These are phyloP conservation scores for Fusarium goolgardi DNA, from an alignment of 2,329 filamentous ascomycete genomes.

Conservation along the genomic window DNA sequence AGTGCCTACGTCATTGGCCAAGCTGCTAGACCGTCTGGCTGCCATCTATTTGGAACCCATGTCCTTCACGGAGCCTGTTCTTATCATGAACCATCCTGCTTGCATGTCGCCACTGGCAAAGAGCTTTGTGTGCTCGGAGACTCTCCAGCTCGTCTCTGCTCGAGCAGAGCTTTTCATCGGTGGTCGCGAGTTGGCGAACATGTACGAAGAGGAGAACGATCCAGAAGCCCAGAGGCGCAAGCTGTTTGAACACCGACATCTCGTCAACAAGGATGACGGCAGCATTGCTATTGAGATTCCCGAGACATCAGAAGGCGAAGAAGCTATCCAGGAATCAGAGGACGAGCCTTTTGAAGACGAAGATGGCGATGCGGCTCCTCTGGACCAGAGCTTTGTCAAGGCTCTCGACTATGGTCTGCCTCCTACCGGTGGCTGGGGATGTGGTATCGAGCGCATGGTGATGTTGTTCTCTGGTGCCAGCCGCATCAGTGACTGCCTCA, in stretches of 20 bases:
- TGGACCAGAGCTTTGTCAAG: slow-evolving; percentile 84
- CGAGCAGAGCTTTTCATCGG: slow-evolving; percentile 87
- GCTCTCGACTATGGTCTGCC: slow-evolving; percentile 90
- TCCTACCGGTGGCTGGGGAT: slow-evolving; percentile 97
- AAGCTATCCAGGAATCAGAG: slow-evolving; percentile 9
- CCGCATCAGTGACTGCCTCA: slow-evolving; percentile 86
- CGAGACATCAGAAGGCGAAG: slow-evolving; percentile 16
- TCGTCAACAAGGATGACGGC: slow-evolving; percentile 53
- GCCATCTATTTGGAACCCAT: slow-evolving; percentile 80
- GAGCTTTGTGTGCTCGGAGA: slow-evolving; percentile 77
- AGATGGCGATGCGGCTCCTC: slow-evolving; percentile 59
- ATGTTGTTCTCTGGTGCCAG: slow-evolving; percentile 88
- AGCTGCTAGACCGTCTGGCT: slow-evolving; percentile 84
- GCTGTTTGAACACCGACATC: slow-evolving; percentile 68
- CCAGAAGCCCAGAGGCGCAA: slow-evolving; percentile 88
- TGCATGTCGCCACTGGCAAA: slow-evolving; percentile 93
- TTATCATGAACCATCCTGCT: slow-evolving; percentile 90
- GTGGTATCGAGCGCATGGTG: slow-evolving; percentile 87
- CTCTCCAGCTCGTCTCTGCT: slow-evolving; percentile 79
- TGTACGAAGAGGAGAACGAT: slow-evolving; percentile 98
- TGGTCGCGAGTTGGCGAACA: slow-evolving; percentile 88
- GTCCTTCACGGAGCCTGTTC: slow-evolving; percentile 75
- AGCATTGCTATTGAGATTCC: slow-evolving; percentile 47
- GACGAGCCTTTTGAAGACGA: slow-evolving; percentile 51
- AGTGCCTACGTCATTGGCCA: slow-evolving; percentile 68